Percentiles rank a stretch among this genome's conserved stretches.
These are phyloP conservation scores for Berberis thunbergii DNA, from an alignment of 164 flowering plant genomes.

Conservation along the genomic window DNA sequence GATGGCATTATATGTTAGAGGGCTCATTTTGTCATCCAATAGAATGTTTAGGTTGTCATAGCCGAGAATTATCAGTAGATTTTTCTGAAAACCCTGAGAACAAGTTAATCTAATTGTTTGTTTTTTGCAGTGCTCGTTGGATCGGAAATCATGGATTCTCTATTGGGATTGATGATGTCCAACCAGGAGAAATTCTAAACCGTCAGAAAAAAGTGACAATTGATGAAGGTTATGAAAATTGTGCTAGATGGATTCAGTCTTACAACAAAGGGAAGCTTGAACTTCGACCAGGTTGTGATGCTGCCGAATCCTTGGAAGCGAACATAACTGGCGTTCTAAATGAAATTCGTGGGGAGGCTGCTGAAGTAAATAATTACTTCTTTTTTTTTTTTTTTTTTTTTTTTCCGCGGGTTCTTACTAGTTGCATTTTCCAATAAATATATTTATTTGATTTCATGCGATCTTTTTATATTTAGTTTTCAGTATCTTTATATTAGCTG, in stretches of 20 bases:
- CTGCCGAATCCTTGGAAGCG: slow-evolving; percentile 82
- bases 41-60: not conserved
- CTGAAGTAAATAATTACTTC: slow-evolving; percentile 30
- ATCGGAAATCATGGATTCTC: slow-evolving; percentile 98
- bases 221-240: slow-evolving; percentile 36
- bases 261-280: slow-evolving; percentile 55
- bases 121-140: slow-evolving; percentile 83
- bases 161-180: slow-evolving; percentile 97
- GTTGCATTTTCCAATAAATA: not conserved
- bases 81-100: too few species aligned
- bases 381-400: not conserved
- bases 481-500: not conserved
- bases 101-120: not conserved
- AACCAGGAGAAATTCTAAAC: slow-evolving; percentile 48
- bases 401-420: not conserved
- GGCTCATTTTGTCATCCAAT: not conserved
- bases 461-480: not conserved
- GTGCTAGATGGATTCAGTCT: slow-evolving; percentile 41
- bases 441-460: not conserved
- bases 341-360: slow-evolving; percentile 57
- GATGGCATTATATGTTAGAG: not conserved
- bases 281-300: slow-evolving; percentile 75
- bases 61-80: too few species aligned
- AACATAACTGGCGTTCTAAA: slow-evolving; percentile 50
- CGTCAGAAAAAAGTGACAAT: slow-evolving; percentile 32